Evolutionary conservation across 2,329 filamentous ascomycete species (phyloP), one percentile per base, ranked within the genome.

Genomic region (Periconia macrospinosa): DNA sequence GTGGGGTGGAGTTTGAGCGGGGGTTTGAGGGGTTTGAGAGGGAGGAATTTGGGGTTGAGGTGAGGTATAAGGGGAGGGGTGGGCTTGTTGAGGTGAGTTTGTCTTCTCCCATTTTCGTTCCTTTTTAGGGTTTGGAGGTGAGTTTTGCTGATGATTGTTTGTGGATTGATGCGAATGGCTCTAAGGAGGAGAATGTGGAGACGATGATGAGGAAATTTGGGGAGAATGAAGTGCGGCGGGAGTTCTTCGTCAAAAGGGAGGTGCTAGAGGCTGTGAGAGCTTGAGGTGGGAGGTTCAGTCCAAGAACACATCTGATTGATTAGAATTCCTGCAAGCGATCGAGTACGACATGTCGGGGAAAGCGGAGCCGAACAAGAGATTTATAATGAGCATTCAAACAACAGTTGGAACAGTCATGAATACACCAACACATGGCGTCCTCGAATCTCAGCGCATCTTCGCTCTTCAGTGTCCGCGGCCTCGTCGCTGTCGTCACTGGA

Each of bases 401-500:
- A 9, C 3, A 49, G 14, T 11, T n/a, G 10, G 18, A 20, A 20
- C 33, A 37, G 11, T n/a, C 33, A 13, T 10, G 11, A 37, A 37
- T 37, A 8, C 33, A 41, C 17, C 9, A 8, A 30, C 6, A 2
- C 45, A 53, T 53, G 50, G 27, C 23, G 13, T 48, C 50, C 6
- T 33, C 47, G 7, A 49, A 54, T 20, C 35, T 62, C n/a, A 51
- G 47, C 41, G 60, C 54, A n/a, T 41, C 18, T 8, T 37, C 49
- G 11, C 57, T 65, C 41, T 65, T 65, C 60, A 56, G 52, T 17
- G 60, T 63, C 43, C 55, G 62, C 9, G 55, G 59, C 17, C 43
- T 66, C 1, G 56, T 66, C 3, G 60, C 60, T 11, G 63, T 66
- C 10, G 53, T 66, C 30, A 65, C 63, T 6, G 63, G 63, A 41